These are phyloP conservation scores for Begonia fuchsioides DNA, from an alignment of 306 rosid genomes.

Conservation along the genomic window DNA sequence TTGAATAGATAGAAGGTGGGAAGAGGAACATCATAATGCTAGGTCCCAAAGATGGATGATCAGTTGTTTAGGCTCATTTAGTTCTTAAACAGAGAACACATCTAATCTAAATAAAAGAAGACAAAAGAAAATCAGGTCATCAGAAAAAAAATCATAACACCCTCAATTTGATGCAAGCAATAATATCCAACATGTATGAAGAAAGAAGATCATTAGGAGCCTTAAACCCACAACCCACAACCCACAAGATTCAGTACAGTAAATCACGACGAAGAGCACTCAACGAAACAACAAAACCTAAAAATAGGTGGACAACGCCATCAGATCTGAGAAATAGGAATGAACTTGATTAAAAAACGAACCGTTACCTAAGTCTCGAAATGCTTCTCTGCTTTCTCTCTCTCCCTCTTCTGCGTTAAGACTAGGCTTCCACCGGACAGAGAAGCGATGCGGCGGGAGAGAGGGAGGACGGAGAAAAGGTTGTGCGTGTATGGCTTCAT, in stretches of 20 bases:
- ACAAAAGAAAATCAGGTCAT: no score
- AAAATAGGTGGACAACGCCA: no score
- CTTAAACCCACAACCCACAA: neutral
- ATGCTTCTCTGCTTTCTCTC: slow-evolving; percentile 3
- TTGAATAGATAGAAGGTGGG: no score
- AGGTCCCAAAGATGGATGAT: no score
- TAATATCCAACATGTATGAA: slow-evolving; percentile 11
- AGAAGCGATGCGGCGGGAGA: slow-evolving; percentile 29
- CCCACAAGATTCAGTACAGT: neutral
- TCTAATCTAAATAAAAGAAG: no score
- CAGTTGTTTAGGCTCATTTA: no score
- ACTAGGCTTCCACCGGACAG: slow-evolving; percentile 29
- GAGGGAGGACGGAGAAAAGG: neutral
- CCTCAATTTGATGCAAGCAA: neutral
- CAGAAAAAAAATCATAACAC: neutral
- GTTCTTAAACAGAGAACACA: no score
- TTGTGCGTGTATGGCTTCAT: neutral
- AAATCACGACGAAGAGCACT: neutral
- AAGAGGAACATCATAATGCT: no score
- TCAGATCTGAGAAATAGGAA: slow-evolving; percentile 7
- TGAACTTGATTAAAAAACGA: neutral
- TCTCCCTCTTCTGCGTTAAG: neutral
- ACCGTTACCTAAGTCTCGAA: slow-evolving; percentile 3
- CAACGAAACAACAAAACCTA: neutral
- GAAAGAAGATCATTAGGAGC: neutral